phyloP scores from a whole-genome alignment of 83 land plant genomes.

The Picea abies region DNA sequence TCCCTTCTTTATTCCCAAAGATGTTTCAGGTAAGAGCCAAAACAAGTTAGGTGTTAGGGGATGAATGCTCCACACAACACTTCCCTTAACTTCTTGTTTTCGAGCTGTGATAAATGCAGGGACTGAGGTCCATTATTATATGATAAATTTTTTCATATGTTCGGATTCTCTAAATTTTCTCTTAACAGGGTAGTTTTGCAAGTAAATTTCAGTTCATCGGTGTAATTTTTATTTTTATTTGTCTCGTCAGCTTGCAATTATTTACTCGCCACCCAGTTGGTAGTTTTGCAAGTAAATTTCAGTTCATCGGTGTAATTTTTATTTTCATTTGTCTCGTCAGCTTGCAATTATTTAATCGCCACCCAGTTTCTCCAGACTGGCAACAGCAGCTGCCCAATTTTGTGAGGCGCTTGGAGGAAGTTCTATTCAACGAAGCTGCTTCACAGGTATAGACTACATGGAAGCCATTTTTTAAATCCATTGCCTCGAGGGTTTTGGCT shows the following conservation, averaged over 20 bases:
- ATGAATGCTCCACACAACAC: too few relatives aligned
- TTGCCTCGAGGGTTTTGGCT: neutral
- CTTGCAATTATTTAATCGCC: conserved; percentile 27
- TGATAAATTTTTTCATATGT: too few relatives aligned
- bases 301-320: neutral
- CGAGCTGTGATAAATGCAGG: too few relatives aligned
- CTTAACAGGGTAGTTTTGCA: too few relatives aligned
- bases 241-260: conserved; percentile 30
- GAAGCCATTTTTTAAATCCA: neutral
- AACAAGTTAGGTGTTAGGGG: too few relatives aligned
- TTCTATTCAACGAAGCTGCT: conserved; percentile 50
- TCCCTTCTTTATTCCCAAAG: too few relatives aligned
- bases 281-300: too few relatives aligned
- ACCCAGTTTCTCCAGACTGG: conserved; percentile 35
- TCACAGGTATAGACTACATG: conserved; percentile 45
- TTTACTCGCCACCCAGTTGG: conserved; percentile 25
- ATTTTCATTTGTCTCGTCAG: conserved; percentile 22
- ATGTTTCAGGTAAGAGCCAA: too few relatives aligned
- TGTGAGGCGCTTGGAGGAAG: conserved; percentile 74
- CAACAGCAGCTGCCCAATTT: conserved; percentile 52
- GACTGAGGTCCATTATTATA: too few relatives aligned
- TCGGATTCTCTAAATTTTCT: too few relatives aligned
- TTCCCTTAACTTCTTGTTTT: too few relatives aligned
- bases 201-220: neutral
- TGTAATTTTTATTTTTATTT: neutral